Conservation (phyloP, 768 basidiomycete genomes). For the Candolleomyces eurysporus region DNA sequence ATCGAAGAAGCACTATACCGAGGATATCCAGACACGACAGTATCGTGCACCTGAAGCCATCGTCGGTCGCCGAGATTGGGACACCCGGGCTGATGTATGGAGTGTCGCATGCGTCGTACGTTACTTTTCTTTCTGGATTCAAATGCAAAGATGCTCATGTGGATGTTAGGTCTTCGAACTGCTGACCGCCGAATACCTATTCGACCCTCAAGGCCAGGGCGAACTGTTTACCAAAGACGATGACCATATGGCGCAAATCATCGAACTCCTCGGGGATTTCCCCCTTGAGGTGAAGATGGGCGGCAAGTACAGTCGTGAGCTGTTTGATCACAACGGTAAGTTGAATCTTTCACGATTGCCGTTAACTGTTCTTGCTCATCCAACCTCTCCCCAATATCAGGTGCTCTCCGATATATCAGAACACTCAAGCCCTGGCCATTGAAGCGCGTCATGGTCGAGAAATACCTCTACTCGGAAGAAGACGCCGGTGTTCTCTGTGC, state of each 20-base stretch:
- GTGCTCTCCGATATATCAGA: constrained; percentile 68
- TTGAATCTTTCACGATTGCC: constrained; percentile 15
- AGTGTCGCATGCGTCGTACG: constrained; percentile 83
- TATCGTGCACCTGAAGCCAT: constrained; percentile 96
- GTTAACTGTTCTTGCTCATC: constrained; percentile 1
- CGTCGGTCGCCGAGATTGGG: constrained; percentile 85
- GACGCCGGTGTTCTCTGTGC: constrained; percentile 60
- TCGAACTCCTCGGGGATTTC: constrained; percentile 86
- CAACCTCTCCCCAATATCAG: constrained; percentile 28
- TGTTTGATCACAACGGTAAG: constrained; percentile 74
- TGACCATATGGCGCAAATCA: constrained; percentile 94
- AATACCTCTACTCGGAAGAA: constrained; percentile 67
- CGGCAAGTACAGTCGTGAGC: constrained; percentile 79
- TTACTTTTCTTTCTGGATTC: constrained; percentile 12
- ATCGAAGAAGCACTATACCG: constrained; percentile 86
- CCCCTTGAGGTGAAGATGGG: constrained; percentile 72
- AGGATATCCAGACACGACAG: constrained; percentile 95
- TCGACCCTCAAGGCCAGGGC: constrained; percentile 83
- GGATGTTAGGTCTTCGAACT: constrained; percentile 73
- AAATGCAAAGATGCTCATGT: neutral
- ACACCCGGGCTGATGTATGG: constrained; percentile 85
- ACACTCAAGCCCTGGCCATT: constrained; percentile 81
- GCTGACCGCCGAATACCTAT: constrained; percentile 87
- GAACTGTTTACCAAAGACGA: constrained; percentile 89
- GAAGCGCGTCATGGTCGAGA: constrained; percentile 82